Conservation (phyloP, 2,329 filamentous ascomycete genomes). For the Xylariaceae sp. region DNA sequence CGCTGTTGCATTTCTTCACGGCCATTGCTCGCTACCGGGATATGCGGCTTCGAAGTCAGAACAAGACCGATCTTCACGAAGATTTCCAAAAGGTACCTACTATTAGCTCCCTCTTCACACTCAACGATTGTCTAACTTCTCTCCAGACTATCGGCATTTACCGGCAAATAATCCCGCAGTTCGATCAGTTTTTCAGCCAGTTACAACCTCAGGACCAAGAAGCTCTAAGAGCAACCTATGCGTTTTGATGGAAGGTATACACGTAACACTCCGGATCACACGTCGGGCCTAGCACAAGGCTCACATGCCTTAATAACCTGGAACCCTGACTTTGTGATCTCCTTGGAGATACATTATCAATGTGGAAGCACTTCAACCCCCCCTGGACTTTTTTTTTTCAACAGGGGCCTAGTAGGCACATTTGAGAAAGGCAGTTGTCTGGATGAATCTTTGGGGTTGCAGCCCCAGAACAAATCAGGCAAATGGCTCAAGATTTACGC, state of each 20-base stretch:
- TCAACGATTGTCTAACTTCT: slow-evolving; percentile 5
- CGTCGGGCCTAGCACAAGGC: no score
- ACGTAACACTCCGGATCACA: no score
- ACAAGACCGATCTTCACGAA: slow-evolving; percentile 59
- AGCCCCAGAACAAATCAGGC: no score
- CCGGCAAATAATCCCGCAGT: slow-evolving; percentile 52
- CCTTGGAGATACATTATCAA: no score
- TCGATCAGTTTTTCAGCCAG: slow-evolving; percentile 45
- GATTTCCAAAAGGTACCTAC: slow-evolving; percentile 67
- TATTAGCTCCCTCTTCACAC: neutral
- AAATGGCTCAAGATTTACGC: no score
- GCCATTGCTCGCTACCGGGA: slow-evolving; percentile 74
- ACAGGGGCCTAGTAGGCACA: no score
- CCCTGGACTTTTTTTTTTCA: no score
- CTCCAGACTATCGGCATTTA: slow-evolving; percentile 45
- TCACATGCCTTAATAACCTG: no score
- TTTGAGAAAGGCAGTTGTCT: no score
- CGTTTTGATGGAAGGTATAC: slow-evolving; percentile 29
- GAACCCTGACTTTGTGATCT: no score
- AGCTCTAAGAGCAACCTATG: slow-evolving; percentile 40
- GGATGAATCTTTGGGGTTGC: no score
- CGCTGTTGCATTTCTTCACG: slow-evolving; percentile 72
- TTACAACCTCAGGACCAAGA: slow-evolving; percentile 43
- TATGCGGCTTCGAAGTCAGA: slow-evolving; percentile 50
- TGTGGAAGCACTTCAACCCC: no score